Evolutionary conservation across 495 filamentous ascomycete species (phyloP).

Genomic region (Chaetomium fimeti): DNA sequence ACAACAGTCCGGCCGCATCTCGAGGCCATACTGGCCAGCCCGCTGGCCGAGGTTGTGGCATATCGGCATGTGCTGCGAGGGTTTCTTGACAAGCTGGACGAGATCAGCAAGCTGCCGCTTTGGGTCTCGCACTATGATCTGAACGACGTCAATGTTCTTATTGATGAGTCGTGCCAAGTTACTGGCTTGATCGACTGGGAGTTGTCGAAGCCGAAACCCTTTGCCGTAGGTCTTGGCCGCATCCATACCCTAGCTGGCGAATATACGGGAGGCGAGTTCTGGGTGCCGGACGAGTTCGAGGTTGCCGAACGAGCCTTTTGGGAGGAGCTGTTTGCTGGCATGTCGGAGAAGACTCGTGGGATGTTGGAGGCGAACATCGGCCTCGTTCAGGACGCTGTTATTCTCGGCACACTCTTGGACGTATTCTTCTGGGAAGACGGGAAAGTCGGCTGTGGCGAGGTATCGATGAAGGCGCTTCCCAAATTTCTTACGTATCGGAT

Average conservation of each 20-base stretch:
- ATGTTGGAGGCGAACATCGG: slow-evolving; percentile 16
- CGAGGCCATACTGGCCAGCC: slow-evolving; percentile 8
- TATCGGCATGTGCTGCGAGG: slow-evolving; percentile 3
- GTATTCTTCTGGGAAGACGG: slow-evolving; percentile 20
- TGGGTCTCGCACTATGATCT: slow-evolving; percentile 17
- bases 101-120: slow-evolving; percentile 13
- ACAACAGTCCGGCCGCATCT: slow-evolving; percentile 10
- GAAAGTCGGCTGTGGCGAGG: slow-evolving; percentile 13
- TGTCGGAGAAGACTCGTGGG: slow-evolving; percentile 6
- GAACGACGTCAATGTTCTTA: slow-evolving; percentile 11
- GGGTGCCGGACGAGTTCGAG: slow-evolving; percentile 21
- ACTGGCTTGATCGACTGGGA: slow-evolving; percentile 9
- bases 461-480: slow-evolving; percentile 16
- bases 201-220: slow-evolving; percentile 9
- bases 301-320: slow-evolving; percentile 19
- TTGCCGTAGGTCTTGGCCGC: slow-evolving; percentile 13
- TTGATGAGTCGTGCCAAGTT: slow-evolving; percentile 4
- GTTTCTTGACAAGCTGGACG: slow-evolving; percentile 13
- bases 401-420: slow-evolving; percentile 15
- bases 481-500: slow-evolving; percentile 25
- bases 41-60: neutral
- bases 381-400: slow-evolving; percentile 20
- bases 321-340: slow-evolving; percentile 17
- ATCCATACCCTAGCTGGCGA: slow-evolving; percentile 21
- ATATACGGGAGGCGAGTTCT: slow-evolving; percentile 19